phyloP scores from a whole-genome alignment of 371 early-diverging fungal genomes.

The Mucor indicus region DNA sequence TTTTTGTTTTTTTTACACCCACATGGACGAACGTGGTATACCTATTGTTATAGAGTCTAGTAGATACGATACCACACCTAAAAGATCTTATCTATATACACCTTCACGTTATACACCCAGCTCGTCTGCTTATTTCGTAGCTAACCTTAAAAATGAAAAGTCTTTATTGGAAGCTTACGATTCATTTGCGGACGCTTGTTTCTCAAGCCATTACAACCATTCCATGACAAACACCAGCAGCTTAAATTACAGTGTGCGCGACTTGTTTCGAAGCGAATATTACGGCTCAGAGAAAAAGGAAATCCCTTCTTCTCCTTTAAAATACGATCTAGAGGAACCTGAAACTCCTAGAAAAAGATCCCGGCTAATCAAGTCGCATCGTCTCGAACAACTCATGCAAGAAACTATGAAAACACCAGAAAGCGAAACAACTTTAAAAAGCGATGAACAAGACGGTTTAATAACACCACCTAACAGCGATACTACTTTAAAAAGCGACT shows the following conservation, averaged over 20 bases:
- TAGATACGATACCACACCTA: conserved; percentile 2
- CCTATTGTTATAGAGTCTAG: conserved; percentile 15
- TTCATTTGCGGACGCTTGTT: conserved; percentile 15
- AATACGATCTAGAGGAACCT: too few species aligned
- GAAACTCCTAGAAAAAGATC: too few species aligned
- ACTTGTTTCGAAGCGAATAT: conserved; percentile 3
- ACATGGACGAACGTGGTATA: conserved; percentile 26
- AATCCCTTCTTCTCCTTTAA: too few species aligned
- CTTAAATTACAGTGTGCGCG: conserved; percentile 1
- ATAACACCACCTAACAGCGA: too few species aligned
- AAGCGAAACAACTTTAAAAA: too few species aligned
- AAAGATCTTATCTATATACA: neutral
- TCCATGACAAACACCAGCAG: neutral
- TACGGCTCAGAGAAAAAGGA: neutral
- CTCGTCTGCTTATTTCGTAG: conserved; percentile 1
- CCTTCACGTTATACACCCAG: neutral
- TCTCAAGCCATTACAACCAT: conserved; percentile 10
- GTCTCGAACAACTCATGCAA: too few species aligned
- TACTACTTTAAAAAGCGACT: too few species aligned
- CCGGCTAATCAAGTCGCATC: too few species aligned
- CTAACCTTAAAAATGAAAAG: conserved; percentile 5
- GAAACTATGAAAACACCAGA: too few species aligned
- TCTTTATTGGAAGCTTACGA: conserved; percentile 23
- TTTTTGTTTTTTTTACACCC: neutral
- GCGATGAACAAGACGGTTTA: too few species aligned